Percentiles rank a stretch among this genome's conserved stretches.
Conservation (phyloP, 2,329 filamentous ascomycete genomes). For the Cladophialophora psammophila region DNA sequence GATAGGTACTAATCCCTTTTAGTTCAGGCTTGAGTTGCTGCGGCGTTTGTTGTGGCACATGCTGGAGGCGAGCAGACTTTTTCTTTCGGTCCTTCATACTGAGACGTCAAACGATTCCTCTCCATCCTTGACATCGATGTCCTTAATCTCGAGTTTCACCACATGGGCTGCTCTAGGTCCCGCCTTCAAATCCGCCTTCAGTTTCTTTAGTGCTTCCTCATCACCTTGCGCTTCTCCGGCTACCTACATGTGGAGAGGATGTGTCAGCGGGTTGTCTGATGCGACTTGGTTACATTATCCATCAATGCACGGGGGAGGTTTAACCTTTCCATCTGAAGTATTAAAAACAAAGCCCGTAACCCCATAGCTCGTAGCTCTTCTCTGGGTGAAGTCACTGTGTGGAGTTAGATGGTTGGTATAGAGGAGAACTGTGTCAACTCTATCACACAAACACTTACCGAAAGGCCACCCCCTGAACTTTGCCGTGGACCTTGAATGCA, state of each 20-base stretch:
- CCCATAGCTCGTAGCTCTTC: slow-evolving; percentile 51
- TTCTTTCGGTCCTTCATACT: not conserved
- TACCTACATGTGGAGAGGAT: slow-evolving; percentile 63
- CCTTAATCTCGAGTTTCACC: slow-evolving; percentile 73
- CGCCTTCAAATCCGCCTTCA: slow-evolving; percentile 76
- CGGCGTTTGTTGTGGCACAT: not conserved
- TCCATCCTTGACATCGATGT: slow-evolving; percentile 69
- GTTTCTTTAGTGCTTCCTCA: slow-evolving; percentile 68
- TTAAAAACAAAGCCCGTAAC: slow-evolving; percentile 60
- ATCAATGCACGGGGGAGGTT: slow-evolving; percentile 16
- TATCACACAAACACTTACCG: slow-evolving; percentile 30
- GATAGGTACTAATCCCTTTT: slow-evolving; percentile 10
- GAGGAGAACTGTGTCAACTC: not conserved
- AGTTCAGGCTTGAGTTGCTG: not conserved
- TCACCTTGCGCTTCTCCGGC: slow-evolving; percentile 87
- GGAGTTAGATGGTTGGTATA: slow-evolving; percentile 3
- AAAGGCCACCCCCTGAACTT: slow-evolving; percentile 41
- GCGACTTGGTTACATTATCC: not conserved
- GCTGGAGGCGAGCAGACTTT: not conserved
- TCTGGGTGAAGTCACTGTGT: slow-evolving; percentile 52
- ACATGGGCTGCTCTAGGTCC: slow-evolving; percentile 78
- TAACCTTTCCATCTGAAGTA: slow-evolving; percentile 54
- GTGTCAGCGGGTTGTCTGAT: slow-evolving; percentile 21
- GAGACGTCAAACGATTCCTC: slow-evolving; percentile 55
- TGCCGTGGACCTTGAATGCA: slow-evolving; percentile 39